A percentile compares a stretch with the other conserved stretches of the same genome.
phyloP scores from a whole-genome alignment of 2,329 filamentous ascomycete genomes.

The Monosporascus sp. region DNA sequence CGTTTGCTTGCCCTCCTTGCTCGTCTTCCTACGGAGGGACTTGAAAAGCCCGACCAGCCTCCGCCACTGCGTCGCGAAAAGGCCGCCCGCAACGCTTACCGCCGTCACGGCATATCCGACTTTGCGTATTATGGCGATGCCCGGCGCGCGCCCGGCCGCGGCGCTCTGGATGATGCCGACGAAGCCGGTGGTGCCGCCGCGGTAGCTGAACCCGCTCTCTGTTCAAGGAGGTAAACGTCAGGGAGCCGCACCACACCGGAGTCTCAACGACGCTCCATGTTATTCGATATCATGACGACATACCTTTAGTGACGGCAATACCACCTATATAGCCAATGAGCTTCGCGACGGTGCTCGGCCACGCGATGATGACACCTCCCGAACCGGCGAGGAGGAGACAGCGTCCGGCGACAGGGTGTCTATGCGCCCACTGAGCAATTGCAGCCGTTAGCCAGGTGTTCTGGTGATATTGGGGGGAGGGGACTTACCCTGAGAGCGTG shows the following conservation, averaged over 20 bases:
- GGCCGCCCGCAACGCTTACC: background rate
- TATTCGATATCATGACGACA: background rate
- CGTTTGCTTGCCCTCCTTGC: background rate
- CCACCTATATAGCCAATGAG: background rate
- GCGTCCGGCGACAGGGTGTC: background rate
- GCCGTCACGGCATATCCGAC: background rate
- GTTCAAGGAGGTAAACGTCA: background rate
- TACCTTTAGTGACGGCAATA: background rate
- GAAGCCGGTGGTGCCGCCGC: background rate
- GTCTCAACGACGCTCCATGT: background rate
- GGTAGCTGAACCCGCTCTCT: constrained; percentile 1
- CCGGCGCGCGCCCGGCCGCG: background rate
- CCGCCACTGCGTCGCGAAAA: background rate
- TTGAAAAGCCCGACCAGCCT: background rate
- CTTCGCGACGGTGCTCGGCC: constrained; percentile 1
- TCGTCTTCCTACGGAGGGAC: background rate
- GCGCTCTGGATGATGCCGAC: constrained; percentile 1
- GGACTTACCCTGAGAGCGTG: background rate
- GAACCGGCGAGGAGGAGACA: background rate
- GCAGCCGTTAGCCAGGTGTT: background rate
- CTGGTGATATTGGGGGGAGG: background rate
- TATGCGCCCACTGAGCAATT: background rate
- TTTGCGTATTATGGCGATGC: background rate
- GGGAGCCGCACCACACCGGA: background rate
- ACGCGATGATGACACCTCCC: background rate